Conservation (phyloP, 2,329 filamentous ascomycete genomes). For the Trichothecium roseum region DNA sequence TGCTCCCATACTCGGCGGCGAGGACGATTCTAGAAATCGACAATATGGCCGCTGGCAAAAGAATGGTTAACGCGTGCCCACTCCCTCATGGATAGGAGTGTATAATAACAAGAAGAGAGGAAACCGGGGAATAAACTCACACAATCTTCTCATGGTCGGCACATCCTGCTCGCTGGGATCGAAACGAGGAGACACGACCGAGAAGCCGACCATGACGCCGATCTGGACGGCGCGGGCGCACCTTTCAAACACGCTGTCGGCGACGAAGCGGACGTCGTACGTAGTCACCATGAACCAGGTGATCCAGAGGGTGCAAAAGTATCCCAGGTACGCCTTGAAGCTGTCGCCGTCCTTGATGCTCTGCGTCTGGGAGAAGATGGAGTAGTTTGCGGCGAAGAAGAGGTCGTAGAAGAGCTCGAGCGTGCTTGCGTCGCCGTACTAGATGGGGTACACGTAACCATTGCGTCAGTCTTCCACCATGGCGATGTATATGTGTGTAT, state of each 20-base stretch:
- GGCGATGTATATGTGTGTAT: too few relatives aligned
- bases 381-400: slow-evolving; percentile 48
- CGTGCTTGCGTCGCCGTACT: slow-evolving; percentile 22
- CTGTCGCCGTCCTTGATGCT: slow-evolving; percentile 18
- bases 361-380: slow-evolving; percentile 37
- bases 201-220: slow-evolving; percentile 54
- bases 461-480: too few relatives aligned
- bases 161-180: slow-evolving; percentile 24
- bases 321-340: slow-evolving; percentile 24
- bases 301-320: slow-evolving; percentile 49
- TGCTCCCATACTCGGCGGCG: slow-evolving; percentile 40
- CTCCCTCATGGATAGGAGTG: too few relatives aligned
- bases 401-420: slow-evolving; percentile 28
- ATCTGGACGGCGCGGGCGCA: slow-evolving; percentile 43
- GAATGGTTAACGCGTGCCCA: too few relatives aligned
- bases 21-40: slow-evolving; percentile 42
- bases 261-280: slow-evolving; percentile 56
- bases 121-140: slow-evolving; percentile 15
- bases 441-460: too few relatives aligned
- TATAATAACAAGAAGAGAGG: too few relatives aligned
- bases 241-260: slow-evolving; percentile 49
- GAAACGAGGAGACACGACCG: slow-evolving; percentile 44
- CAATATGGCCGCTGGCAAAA: slow-evolving; percentile 28
- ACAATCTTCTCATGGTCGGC: slow-evolving; percentile 28
- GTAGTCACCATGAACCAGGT: slow-evolving; percentile 57